Evolutionary conservation across 306 rosid genomes (phyloP), one percentile per base, ranked within the genome.

Genomic region (Acacia melanoxylon): DNA sequence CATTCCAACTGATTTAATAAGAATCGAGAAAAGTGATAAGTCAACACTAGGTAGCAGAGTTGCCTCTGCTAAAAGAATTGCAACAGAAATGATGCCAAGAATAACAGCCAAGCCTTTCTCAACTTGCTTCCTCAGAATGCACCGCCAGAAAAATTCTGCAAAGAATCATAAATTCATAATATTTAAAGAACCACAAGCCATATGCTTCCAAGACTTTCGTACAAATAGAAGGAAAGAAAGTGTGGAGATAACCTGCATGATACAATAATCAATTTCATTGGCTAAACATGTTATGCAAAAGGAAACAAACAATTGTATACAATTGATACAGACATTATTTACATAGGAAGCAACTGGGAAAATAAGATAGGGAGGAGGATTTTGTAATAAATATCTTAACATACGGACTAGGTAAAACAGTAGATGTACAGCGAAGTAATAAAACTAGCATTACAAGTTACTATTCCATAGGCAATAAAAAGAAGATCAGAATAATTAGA

Each of bases 51-150:
- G 92, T 65, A 95, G 93, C 65, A 93, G 89, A 67, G 98, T 95
- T 73, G 99, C 99, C 92, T 95, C 99, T 2, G 97, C 98, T 77
- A 93, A 88, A 78, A 95, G 98, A 90, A 95, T 95, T 67, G 98
- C 98, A 87, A 78, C 93, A 27, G 99, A 95, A 84, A 95, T 92
- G 78, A 89, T 81, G 80, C 96, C 95, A 82, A 95, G 97, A 41
- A 91, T 59, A 84, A 91, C 74, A 75, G 93, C 97, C 90, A 93
- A 86, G 78, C 88, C 93, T 83, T 89, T 93, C 89, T 93, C 74
- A 73, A 90, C 86, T 89, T 91, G 97, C 87, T 92, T 92, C 83
- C 93, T 88, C 72, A 92, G 85, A 59, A 95, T 89, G 90, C 99
- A 95, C 72, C 88, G 93, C 99, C 99, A 93, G 67, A 91, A 74